Percentiles rank a stretch among this genome's conserved stretches.
Conservation (phyloP, 129 eudicot genomes). For the Pulicaria dysenterica region DNA sequence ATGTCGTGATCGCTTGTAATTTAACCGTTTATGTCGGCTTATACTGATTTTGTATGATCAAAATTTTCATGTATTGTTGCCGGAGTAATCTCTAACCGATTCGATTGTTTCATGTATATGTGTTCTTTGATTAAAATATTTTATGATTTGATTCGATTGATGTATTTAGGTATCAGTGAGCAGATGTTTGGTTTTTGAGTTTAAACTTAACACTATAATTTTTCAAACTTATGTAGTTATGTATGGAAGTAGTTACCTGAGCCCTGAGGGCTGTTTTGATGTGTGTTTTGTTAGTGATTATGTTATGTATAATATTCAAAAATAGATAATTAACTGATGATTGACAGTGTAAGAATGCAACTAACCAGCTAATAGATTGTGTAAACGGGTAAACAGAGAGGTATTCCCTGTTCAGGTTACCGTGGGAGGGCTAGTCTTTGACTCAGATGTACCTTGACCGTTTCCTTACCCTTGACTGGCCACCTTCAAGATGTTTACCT, state of each 20-base stretch:
- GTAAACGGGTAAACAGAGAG: too few relatives aligned
- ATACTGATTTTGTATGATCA: neutral
- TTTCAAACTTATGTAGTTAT: too few relatives aligned
- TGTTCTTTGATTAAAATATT: neutral
- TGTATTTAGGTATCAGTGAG: neutral
- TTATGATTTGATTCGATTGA: neutral
- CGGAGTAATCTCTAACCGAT: neutral
- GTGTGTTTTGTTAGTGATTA: constrained; percentile 2
- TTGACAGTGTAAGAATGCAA: neutral
- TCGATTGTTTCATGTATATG: constrained; percentile 1
- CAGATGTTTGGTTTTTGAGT: constrained; percentile 16
- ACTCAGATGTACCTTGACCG: too few relatives aligned
- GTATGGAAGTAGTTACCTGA: neutral
- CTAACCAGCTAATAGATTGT: too few relatives aligned
- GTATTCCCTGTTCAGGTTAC: too few relatives aligned
- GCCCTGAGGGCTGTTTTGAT: neutral
- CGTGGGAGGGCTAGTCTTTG: too few relatives aligned
- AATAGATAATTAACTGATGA: neutral
- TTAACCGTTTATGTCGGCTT: neutral
- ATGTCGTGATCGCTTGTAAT: neutral
- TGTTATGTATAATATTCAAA: neutral
- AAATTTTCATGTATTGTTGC: constrained; percentile 5
- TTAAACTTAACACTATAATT: neutral
- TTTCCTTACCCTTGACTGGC: too few relatives aligned
- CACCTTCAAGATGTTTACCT: too few relatives aligned